A percentile compares a stretch with the other conserved stretches of the same genome.
These are phyloP conservation scores for Linnemannia hyalina DNA, from an alignment of 192 early-diverging fungal genomes.

Conservation along the genomic window DNA sequence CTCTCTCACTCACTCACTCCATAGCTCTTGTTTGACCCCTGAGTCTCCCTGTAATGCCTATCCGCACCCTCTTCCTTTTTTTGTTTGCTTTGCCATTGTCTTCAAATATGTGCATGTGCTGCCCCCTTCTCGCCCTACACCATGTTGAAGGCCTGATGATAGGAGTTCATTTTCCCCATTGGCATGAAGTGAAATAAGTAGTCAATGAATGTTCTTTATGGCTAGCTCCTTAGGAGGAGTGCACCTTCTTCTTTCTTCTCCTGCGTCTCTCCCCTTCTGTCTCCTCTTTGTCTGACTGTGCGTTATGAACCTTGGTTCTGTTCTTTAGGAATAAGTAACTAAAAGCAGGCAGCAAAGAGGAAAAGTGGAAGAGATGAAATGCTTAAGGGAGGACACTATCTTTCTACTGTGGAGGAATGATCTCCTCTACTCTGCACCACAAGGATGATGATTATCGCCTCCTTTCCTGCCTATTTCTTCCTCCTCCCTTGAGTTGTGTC, in stretches of 20 bases:
- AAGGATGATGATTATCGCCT: not conserved
- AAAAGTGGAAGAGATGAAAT: not conserved
- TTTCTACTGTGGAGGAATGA: conserved; percentile 16
- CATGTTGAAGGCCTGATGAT: not conserved
- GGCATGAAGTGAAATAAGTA: not conserved
- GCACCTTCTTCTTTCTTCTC: not conserved
- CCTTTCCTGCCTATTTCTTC: conserved; percentile 29
- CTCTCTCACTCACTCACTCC: not conserved
- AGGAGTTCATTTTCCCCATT: not conserved
- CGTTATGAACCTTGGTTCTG: not conserved
- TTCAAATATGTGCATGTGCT: not conserved
- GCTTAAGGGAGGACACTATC: not conserved
- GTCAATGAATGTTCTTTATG: not conserved
- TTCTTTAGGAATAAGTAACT: not conserved
- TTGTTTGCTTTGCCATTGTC: not conserved
- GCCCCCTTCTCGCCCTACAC: not conserved
- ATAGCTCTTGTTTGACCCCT: not conserved
- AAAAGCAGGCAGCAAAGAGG: not conserved
- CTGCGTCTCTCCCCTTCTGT: conserved; percentile 4
- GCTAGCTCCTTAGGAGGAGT: not conserved
- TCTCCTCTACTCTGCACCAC: conserved; percentile 32
- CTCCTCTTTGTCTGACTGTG: conserved; percentile 8
- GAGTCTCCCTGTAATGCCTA: not conserved
- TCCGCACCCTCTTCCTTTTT: not conserved
- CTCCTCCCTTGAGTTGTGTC: conserved; percentile 20